Evolutionary conservation across 176 grass and related monocot species (phyloP).

Genomic region (Thalia dealbata): DNA sequence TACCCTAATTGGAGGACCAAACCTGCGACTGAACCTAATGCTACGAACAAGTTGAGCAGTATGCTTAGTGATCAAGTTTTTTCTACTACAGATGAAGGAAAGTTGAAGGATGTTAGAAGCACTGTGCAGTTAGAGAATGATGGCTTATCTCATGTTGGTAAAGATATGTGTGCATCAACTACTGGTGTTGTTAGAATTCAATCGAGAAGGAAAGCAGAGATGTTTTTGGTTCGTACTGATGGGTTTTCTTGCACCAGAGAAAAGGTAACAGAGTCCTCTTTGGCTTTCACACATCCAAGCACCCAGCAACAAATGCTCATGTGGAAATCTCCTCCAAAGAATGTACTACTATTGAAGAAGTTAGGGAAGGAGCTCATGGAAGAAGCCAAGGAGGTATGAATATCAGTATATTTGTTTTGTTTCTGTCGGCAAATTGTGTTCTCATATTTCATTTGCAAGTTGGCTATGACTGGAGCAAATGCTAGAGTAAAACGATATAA

Average conservation of each 20-base stretch:
- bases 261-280: slow-evolving; percentile 93
- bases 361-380: slow-evolving; percentile 92
- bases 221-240: slow-evolving; percentile 94
- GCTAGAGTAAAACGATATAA: neutral
- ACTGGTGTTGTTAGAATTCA: slow-evolving; percentile 92
- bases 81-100: slow-evolving; percentile 29
- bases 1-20: slow-evolving; percentile 7
- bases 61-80: slow-evolving; percentile 28
- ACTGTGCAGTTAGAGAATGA: slow-evolving; percentile 17
- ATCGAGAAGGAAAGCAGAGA: slow-evolving; percentile 93
- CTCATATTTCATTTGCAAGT: neutral
- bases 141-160: slow-evolving; percentile 36
- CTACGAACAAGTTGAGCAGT: slow-evolving; percentile 11
- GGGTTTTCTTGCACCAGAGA: slow-evolving; percentile 95
- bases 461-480: neutral
- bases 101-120: slow-evolving; percentile 29
- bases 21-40: slow-evolving; percentile 14
- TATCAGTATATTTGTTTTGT: slow-evolving; percentile 1
- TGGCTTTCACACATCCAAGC: slow-evolving; percentile 90
- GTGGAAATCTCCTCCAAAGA: slow-evolving; percentile 99
- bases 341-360: slow-evolving; percentile 84
- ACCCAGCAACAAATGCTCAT: slow-evolving; percentile 99
- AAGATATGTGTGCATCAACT: slow-evolving; percentile 65
- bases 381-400: slow-evolving; percentile 86
- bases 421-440: neutral